Base-by-base conservation (phyloP, 2,329 filamentous ascomycete genomes). In the Paraphaeosphaeria minitans region DNA sequence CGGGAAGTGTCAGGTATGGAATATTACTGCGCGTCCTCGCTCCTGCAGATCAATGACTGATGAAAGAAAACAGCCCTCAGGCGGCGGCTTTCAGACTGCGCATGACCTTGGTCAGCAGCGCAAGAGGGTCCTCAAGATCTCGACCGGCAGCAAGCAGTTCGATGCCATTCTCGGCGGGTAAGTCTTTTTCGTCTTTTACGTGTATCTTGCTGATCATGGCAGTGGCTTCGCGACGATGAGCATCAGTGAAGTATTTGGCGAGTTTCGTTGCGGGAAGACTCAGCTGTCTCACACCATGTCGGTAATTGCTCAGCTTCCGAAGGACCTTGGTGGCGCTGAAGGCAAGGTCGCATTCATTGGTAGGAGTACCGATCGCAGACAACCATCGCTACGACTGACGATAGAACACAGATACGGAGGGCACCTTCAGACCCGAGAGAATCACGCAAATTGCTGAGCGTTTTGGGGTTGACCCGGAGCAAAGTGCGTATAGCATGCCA, bases 181-280 rank as follows among this genome's bases (percentile, higher is more conserved):
- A 66, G 70, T 61, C 9, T 14, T 33, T 31, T 27, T 10, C 14
- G n/a, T 13, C 24, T 45, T 50, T 42, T 19, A 9, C 9, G 9
- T 22, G 19, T 9, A 54, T 35, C n/a, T 22, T 22, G 21, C 33
- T 47, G 29, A 62, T 72, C 8, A 75, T 56, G 13, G 24, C 14
- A 87, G 85, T 61, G 87, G 87, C 24, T 89, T 90, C 65, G 86
- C 89, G 72, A 89, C 86, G 45, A 87, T 87, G 84, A 89, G 86
- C 68, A 88, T 90, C 71, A 89, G 84, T 64, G 87, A 87, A 68
- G 82, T 86, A 27, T 87, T 83, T 72, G 85, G 85, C 60, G 85
- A 87, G 66, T 87, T 83, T 65, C 81, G 85, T 63, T 90, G 87
- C 70, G 87, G 88, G 59, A 90, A 90, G 77, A 89, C 87, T 19